Evolutionary conservation across 257 asterid species (phyloP).

Genomic region (Jasminum sambac): DNA sequence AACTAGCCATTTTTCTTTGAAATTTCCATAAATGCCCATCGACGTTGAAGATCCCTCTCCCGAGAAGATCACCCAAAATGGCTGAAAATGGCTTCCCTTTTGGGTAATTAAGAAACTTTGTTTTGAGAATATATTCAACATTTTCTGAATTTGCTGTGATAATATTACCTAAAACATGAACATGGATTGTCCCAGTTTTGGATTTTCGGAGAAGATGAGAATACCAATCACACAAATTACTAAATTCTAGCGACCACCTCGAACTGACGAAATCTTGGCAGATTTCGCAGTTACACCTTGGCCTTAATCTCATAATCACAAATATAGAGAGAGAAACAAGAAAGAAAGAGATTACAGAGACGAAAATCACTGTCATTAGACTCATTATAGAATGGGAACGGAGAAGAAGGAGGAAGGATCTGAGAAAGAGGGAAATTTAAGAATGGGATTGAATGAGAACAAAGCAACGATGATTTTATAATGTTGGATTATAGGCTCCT

Average conservation of each 20-base stretch:
- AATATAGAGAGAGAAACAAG: conserved; percentile 23
- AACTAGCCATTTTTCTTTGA: conserved; percentile 72
- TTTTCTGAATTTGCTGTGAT: conserved; percentile 61
- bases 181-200: conserved; percentile 62
- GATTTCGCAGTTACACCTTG: conserved; percentile 60
- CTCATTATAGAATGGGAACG: not conserved
- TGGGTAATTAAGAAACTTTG: conserved; percentile 63
- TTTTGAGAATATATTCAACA: conserved; percentile 72
- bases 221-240: conserved; percentile 83
- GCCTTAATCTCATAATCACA: conserved; percentile 37
- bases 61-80: conserved; percentile 66
- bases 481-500: conserved; percentile 2
- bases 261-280: conserved; percentile 54
- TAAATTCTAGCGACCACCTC: conserved; percentile 49
- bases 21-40: conserved; percentile 83
- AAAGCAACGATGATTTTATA: conserved; percentile 27
- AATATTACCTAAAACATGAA: conserved; percentile 64
- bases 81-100: conserved; percentile 70
- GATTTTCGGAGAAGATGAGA: conserved; percentile 57
- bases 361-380: conserved; percentile 26
- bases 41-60: conserved; percentile 79
- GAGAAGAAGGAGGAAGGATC: conserved; percentile 1
- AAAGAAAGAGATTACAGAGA: conserved; percentile 21
- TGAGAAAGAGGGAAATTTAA: conserved; percentile 5
- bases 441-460: conserved; percentile 7